Evolutionary conservation across 106 monocot species (phyloP).

Genomic region (Agapanthus africanus): DNA sequence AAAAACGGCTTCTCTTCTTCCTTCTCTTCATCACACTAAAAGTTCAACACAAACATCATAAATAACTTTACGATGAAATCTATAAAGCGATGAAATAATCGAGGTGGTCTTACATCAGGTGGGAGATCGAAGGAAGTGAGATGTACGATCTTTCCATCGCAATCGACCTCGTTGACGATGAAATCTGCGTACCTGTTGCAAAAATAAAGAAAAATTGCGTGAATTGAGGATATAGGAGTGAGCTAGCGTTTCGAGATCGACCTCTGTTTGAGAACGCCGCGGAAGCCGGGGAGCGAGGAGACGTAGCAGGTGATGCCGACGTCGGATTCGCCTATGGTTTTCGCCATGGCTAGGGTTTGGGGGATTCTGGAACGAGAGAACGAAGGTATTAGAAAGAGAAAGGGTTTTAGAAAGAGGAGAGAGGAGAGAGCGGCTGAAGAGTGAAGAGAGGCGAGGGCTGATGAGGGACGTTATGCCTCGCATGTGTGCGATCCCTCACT

Average conservation of each 20-base stretch:
- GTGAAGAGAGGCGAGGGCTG: too few relatives aligned
- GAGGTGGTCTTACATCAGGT: conserved; percentile 22
- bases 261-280: conserved; percentile 87
- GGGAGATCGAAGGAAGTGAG: conserved; percentile 84
- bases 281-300: conserved; percentile 89
- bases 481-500: too few relatives aligned
- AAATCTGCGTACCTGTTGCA: conserved; percentile 76
- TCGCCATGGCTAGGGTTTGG: too few relatives aligned
- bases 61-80: not conserved
- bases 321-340: conserved; percentile 64
- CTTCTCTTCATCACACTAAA: conserved; percentile 34
- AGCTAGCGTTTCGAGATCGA: conserved; percentile 9
- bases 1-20: conserved; percentile 17
- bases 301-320: conserved; percentile 91
- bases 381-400: too few relatives aligned
- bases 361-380: too few relatives aligned
- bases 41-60: not conserved
- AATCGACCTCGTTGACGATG: conserved; percentile 84
- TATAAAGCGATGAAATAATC: not conserved
- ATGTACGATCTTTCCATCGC: conserved; percentile 48
- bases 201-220: not conserved
- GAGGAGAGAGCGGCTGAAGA: too few relatives aligned
- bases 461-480: too few relatives aligned
- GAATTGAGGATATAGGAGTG: not conserved
- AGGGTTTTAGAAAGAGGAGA: too few relatives aligned